Conservation (phyloP, 2,329 filamentous ascomycete genomes). For the Apiospora malaysiana region DNA sequence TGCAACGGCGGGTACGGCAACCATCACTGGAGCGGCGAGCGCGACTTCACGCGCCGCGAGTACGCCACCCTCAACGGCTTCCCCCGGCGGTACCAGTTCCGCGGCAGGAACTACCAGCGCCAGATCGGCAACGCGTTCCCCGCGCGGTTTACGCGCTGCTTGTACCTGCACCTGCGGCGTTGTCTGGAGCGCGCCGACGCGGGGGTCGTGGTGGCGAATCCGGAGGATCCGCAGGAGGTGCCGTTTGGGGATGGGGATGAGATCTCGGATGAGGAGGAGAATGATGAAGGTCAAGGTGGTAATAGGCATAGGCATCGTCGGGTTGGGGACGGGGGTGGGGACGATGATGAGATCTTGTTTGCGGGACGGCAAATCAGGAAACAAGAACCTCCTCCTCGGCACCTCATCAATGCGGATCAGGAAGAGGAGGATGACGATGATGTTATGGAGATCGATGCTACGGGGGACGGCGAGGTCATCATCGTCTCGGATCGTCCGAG, state of each 20-base stretch:
- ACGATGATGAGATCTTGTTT: background rate
- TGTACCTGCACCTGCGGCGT: constrained; percentile 55
- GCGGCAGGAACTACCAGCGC: constrained; percentile 51
- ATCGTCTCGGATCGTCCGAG: background rate
- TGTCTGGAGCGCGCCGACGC: constrained; percentile 53
- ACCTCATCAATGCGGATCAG: background rate
- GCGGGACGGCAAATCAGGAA: background rate
- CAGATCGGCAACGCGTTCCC: constrained; percentile 86
- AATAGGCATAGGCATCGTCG: background rate
- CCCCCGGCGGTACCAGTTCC: constrained; percentile 64
- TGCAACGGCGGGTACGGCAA: constrained; percentile 63
- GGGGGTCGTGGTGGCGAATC: background rate
- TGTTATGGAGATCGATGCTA: background rate
- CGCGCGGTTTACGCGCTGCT: constrained; percentile 56
- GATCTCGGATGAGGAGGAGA: background rate
- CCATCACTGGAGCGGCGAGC: constrained; percentile 67
- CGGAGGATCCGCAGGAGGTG: background rate
- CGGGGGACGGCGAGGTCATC: background rate
- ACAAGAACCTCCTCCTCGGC: background rate
- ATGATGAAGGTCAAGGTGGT: background rate
- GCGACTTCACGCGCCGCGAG: constrained; percentile 72
- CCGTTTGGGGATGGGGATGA: background rate
- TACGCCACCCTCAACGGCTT: constrained; percentile 75
- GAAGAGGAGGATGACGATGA: background rate
- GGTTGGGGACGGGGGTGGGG: background rate